phyloP scores from a whole-genome alignment of 805 yeast species.

The Wickerhamomyces pijperi region DNA sequence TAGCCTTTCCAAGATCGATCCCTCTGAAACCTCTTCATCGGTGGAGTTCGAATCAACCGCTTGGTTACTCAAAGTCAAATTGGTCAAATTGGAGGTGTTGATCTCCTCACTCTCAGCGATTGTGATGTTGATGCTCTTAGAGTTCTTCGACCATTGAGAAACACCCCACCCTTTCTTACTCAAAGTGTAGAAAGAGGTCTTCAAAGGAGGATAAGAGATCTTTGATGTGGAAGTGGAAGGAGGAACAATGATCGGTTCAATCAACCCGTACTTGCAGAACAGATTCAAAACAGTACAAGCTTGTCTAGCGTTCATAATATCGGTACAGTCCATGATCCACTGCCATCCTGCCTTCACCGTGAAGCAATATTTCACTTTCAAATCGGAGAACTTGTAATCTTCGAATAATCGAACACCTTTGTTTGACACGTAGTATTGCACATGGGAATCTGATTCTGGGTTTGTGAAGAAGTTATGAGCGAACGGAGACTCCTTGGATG shows the following conservation, averaged over 20 bases:
- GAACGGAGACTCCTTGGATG: slow-evolving; percentile 53
- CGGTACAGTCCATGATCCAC: slow-evolving; percentile 89
- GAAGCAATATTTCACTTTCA: slow-evolving; percentile 34
- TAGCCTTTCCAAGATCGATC: not conserved
- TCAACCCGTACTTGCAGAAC: slow-evolving; percentile 34
- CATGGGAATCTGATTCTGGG: slow-evolving; percentile 76
- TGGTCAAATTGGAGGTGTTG: slow-evolving; percentile 3
- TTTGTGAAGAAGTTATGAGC: slow-evolving; percentile 72
- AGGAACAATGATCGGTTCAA: slow-evolving; percentile 29
- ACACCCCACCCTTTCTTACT: slow-evolving; percentile 30
- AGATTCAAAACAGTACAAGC: slow-evolving; percentile 42
- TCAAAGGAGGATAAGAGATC: slow-evolving; percentile 20
- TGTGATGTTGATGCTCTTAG: slow-evolving; percentile 1
- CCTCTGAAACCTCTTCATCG: slow-evolving; percentile 3
- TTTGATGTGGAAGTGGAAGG: slow-evolving; percentile 24
- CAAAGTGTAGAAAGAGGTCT: slow-evolving; percentile 32
- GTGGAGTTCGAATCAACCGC: slow-evolving; percentile 7
- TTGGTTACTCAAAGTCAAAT: slow-evolving; percentile 12
- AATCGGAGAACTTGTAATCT: slow-evolving; percentile 25
- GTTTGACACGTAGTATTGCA: slow-evolving; percentile 64
- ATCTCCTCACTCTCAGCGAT: slow-evolving; percentile 12
- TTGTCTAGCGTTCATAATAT: slow-evolving; percentile 40
- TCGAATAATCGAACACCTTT: slow-evolving; percentile 54
- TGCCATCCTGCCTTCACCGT: slow-evolving; percentile 74
- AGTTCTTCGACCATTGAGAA: slow-evolving; percentile 22